A percentile compares a stretch with the other conserved stretches of the same genome.
These are phyloP conservation scores for Trichoderma asperellum DNA, from an alignment of 2,329 filamentous ascomycete species.

Conservation along the genomic window DNA sequence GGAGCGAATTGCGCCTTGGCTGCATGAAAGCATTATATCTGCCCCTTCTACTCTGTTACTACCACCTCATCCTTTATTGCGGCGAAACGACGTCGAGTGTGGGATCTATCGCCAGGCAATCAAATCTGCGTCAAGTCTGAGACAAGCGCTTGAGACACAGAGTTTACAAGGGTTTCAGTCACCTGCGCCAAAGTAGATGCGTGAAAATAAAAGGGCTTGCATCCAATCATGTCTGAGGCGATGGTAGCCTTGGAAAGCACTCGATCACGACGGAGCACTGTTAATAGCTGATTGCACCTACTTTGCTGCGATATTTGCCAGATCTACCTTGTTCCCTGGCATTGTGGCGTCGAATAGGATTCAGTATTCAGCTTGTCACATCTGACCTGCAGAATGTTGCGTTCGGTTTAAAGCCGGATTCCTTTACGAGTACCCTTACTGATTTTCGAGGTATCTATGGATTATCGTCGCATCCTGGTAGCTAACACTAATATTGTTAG, in stretches of 20 bases:
- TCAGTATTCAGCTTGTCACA: neutral
- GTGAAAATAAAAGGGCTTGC: neutral
- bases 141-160: conserved; percentile 9
- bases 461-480: neutral
- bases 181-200: neutral
- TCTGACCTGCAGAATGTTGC: neutral
- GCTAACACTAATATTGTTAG: neutral
- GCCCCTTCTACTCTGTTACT: neutral
- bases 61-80: neutral
- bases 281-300: neutral
- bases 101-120: neutral
- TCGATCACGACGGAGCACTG: neutral
- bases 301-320: neutral
- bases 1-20: neutral
- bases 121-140: conserved; percentile 4
- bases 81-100: neutral
- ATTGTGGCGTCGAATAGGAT: neutral
- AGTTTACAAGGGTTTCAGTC: neutral
- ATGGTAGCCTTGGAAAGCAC: neutral
- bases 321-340: neutral
- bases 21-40: neutral
- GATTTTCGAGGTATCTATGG: neutral
- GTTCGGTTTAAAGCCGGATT: neutral
- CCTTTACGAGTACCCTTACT: neutral
- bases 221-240: neutral